Percentiles rank a stretch among this genome's conserved stretches.
These are phyloP conservation scores for Trichophaea hybrida DNA, from an alignment of 2,329 filamentous ascomycete genomes.

Conservation along the genomic window DNA sequence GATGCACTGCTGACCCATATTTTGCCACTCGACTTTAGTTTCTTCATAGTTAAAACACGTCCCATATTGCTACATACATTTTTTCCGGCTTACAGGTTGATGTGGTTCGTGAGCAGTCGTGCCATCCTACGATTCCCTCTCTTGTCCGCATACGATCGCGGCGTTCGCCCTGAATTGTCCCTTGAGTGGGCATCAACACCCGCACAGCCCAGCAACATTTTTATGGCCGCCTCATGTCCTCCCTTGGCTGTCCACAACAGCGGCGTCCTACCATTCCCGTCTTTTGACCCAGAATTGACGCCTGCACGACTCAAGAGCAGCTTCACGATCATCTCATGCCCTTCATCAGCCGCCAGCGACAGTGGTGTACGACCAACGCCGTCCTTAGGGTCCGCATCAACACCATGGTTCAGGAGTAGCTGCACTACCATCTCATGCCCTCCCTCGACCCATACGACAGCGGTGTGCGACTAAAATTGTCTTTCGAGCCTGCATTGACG, in stretches of 20 bases:
- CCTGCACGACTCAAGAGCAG: no score
- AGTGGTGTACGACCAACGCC: constrained; percentile 15
- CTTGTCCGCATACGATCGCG: constrained; percentile 11
- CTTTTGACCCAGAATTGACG: constrained; percentile 22
- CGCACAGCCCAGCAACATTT: constrained; percentile 14
- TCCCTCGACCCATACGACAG: constrained; percentile 8
- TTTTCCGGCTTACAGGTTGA: no score
- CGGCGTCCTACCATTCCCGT: constrained; percentile 20
- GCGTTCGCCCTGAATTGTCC: constrained; percentile 21
- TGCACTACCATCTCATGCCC: neutral
- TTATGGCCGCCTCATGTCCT: constrained; percentile 21
- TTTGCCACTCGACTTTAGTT: no score
- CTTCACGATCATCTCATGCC: constrained; percentile 15
- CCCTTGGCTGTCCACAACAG: constrained; percentile 24
- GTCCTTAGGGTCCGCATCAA: no score
- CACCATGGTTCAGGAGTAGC: neutral
- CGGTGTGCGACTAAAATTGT: constrained; percentile 20
- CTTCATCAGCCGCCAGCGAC: constrained; percentile 10
- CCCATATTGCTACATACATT: no score
- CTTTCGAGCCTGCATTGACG: constrained; percentile 16
- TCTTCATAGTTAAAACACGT: no score
- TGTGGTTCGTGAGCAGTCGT: neutral
- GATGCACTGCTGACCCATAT: no score
- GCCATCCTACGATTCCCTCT: neutral
- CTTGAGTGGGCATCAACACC: constrained; percentile 16